Base-by-base conservation (phyloP, 164 flowering plant genomes). In the Vitis cinerea region DNA sequence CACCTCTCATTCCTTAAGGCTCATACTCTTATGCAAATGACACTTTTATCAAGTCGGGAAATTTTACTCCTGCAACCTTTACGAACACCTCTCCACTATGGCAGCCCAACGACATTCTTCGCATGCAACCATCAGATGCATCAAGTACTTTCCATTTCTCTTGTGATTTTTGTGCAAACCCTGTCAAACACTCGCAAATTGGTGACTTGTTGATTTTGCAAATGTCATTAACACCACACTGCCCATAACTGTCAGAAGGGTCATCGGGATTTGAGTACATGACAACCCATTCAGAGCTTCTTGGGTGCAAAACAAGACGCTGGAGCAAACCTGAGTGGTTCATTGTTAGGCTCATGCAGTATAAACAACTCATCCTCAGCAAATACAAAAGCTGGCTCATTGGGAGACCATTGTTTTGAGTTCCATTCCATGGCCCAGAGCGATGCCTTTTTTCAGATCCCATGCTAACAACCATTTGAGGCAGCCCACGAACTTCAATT, bases 51-150 rank as follows among this genome's bases (percentile, higher is more conserved):
- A 17, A 9, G 50, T 76, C 78, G 1, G 82, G 80, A 50, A 74
- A 44, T 64, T 76, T 81, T 31, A 76, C 48, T 10, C 62, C 57
- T 4, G 10, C 14, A 4, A 60, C n/a, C 51, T 49, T 58, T 19
- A 63, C 3, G 69, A 78, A 81, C 30, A 78, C 78, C 8, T 74
- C 82, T 48, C 52, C 65, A 1, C 11, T n/a, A 16, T 19, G 30
- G 50, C 79, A 76, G 31, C 27, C 53, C 44, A 72, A 17, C 8
- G 51, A 31, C 14, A 30, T 14, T 9, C 30, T 61, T 49, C 64
- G 48, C 1, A 53, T 68, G 52, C 77, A 73, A 2, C 44, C 44
- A 31, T 6, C 44, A 31, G 44, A 31, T 31, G 44, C 6, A 31
- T 31, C 6, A 31, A 6, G 6, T 6, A 31, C 6, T 3, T 31